Evolutionary conservation across 768 basidiomycete species (phyloP).

Genomic region (Pleurotus salmoneostramineus): DNA sequence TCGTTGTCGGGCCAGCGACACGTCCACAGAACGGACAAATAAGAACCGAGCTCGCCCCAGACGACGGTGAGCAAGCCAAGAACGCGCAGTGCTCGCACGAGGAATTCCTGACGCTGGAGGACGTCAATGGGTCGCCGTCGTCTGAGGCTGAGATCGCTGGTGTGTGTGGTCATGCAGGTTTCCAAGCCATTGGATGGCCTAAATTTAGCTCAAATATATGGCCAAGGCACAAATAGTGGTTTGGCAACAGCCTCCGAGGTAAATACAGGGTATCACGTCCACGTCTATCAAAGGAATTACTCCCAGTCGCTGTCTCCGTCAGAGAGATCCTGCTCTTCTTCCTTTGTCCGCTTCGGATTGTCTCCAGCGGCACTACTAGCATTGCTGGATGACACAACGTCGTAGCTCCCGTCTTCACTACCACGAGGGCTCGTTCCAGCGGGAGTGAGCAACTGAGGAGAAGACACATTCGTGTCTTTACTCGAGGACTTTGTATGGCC

Average conservation of each 20-base stretch:
- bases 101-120: conserved; percentile 18
- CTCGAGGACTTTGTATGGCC: conserved; percentile 2
- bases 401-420: conserved; percentile 66
- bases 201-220: not conserved
- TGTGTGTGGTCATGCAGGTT: conserved; percentile 1
- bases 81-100: conserved; percentile 41
- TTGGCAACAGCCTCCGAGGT: not conserved
- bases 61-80: conserved; percentile 55
- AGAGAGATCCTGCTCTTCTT: conserved; percentile 28
- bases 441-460: conserved; percentile 30
- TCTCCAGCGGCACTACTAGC: conserved; percentile 37
- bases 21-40: conserved; percentile 51
- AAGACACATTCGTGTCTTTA: conserved; percentile 16
- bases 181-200: not conserved
- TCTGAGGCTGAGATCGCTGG: not conserved
- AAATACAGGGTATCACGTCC: not conserved
- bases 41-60: conserved; percentile 63
- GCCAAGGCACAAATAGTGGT: not conserved
- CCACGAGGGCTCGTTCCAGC: conserved; percentile 43
- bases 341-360: conserved; percentile 12
- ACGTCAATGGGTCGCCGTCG: not conserved
- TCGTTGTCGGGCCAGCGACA: conserved; percentile 58
- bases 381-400: conserved; percentile 57
- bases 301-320: conserved; percentile 68
- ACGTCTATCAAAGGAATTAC: conserved; percentile 21